Evolutionary conservation across 2,329 filamentous ascomycete genomes (phyloP).

Genomic region (Pestalotiopsis sp.): DNA sequence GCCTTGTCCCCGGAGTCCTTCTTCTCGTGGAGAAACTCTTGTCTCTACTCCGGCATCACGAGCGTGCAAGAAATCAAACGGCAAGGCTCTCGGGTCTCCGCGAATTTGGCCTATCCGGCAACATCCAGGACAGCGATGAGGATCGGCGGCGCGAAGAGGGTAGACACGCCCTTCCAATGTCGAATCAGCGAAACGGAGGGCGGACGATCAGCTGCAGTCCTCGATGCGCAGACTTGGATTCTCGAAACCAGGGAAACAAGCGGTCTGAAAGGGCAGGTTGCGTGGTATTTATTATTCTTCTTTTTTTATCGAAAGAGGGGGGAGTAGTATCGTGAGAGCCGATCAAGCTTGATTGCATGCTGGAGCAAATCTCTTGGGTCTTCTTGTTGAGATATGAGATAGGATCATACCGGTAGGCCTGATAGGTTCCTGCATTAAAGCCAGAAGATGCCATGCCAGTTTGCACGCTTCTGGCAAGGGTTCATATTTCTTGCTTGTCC

Average conservation of each 20-base stretch:
- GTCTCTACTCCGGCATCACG: too few species aligned
- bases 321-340: background rate
- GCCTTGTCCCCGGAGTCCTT: too few species aligned
- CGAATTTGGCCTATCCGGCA: background rate
- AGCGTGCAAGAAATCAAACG: background rate
- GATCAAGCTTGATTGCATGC: background rate
- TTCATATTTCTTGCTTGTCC: background rate
- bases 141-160: slow-evolving; percentile 4
- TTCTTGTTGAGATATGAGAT: too few species aligned
- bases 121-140: background rate
- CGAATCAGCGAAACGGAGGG: background rate
- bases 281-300: background rate
- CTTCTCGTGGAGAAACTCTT: too few species aligned
- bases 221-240: background rate
- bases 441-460: background rate
- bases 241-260: background rate
- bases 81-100: background rate
- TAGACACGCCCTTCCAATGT: background rate
- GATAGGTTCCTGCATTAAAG: slow-evolving; percentile 7
- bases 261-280: background rate
- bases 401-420: too few species aligned
- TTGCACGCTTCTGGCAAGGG: background rate
- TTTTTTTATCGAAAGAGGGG: background rate
- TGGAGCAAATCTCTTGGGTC: background rate
- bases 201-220: slow-evolving; percentile 6